phyloP scores from a whole-genome alignment of 768 basidiomycete genomes.

The Pulveroboletus sp. region DNA sequence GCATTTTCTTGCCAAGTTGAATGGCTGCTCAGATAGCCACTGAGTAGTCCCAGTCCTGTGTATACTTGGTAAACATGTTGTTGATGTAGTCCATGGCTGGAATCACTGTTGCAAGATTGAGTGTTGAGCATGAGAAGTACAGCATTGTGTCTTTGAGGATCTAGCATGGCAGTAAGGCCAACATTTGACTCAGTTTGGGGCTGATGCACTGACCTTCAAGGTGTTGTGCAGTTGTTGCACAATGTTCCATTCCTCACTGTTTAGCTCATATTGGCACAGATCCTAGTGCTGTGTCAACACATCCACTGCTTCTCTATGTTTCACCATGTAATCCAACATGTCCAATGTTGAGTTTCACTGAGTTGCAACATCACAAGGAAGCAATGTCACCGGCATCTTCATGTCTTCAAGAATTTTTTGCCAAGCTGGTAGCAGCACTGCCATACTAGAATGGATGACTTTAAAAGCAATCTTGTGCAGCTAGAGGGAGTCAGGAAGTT shows the following conservation, averaged over 20 bases:
- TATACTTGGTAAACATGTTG: neutral
- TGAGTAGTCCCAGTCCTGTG: neutral
- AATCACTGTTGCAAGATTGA: slow-evolving; percentile 32
- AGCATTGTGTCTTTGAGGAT: slow-evolving; percentile 34
- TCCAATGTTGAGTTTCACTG: too few species aligned
- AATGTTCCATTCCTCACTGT: neutral
- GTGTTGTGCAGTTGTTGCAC: neutral
- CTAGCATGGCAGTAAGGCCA: slow-evolving; percentile 15
- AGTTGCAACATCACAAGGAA: neutral
- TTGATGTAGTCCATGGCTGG: slow-evolving; percentile 39
- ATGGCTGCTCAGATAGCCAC: neutral
- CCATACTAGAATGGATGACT: neutral
- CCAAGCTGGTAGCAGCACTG: neutral
- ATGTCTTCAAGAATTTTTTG: neutral
- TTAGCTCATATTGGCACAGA: neutral
- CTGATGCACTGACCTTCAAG: neutral
- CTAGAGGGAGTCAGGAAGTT: too few species aligned
- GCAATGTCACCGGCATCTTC: neutral
- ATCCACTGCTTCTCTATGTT: neutral
- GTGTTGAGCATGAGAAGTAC: slow-evolving; percentile 28
- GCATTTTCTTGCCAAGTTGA: neutral
- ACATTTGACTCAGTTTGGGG: neutral
- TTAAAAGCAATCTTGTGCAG: neutral
- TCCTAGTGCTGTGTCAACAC: neutral
- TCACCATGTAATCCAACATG: neutral